phyloP scores from a whole-genome alignment of 768 basidiomycete species.

The Lactifluus pinguis region DNA sequence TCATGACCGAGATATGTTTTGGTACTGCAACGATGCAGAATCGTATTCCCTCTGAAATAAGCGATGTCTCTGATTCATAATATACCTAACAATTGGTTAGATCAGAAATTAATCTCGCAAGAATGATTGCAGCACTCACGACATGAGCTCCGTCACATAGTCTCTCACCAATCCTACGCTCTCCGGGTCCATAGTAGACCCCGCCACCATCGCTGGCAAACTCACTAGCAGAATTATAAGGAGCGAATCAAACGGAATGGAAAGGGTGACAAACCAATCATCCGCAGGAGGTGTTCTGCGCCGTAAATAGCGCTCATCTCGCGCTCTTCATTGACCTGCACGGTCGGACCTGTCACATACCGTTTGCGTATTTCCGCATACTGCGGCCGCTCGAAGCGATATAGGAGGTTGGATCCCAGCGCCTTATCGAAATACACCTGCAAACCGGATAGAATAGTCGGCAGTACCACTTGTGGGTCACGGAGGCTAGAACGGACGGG shows the following conservation, averaged over 20 bases:
- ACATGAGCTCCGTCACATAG: constrained; percentile 81
- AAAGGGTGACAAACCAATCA: constrained; percentile 60
- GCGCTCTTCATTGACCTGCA: constrained; percentile 58
- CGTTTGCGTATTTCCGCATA: constrained; percentile 70
- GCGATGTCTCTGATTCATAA: constrained; percentile 15
- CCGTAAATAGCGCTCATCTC: constrained; percentile 91
- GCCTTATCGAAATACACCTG: constrained; percentile 91
- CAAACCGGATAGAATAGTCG: constrained; percentile 79
- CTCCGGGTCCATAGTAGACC: constrained; percentile 85
- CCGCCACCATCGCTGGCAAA: constrained; percentile 82
- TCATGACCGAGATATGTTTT: constrained; percentile 20
- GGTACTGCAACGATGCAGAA: constrained; percentile 19
- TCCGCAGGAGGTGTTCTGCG: constrained; percentile 84
- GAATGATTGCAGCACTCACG: constrained; percentile 37
- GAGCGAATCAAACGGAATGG: neutral
- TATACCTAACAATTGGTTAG: constrained; percentile 2
- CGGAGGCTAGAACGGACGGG: constrained; percentile 39
- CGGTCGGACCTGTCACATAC: constrained; percentile 66
- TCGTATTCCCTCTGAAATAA: constrained; percentile 20
- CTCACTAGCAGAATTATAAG: constrained; percentile 48
- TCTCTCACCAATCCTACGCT: constrained; percentile 76
- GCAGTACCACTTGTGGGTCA: constrained; percentile 58
- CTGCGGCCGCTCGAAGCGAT: constrained; percentile 92
- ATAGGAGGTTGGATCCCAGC: constrained; percentile 81
- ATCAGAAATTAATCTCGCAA: neutral